phyloP scores from a whole-genome alignment of 1,284 basidiomycete species.

The Chalciporus sp. region DNA sequence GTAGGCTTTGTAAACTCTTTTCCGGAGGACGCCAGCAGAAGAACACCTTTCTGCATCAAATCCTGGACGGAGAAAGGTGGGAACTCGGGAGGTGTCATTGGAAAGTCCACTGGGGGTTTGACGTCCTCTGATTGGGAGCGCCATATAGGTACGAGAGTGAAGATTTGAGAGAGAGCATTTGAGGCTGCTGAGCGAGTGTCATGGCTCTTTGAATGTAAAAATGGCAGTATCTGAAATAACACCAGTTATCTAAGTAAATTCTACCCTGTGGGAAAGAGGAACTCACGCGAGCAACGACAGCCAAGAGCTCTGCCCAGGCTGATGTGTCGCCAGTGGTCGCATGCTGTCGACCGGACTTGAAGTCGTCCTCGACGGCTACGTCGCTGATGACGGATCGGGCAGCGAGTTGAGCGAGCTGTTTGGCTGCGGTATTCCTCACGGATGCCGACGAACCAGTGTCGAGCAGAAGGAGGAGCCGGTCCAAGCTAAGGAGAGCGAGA shows the following conservation, averaged over 20 bases:
- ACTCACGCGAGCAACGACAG: slow-evolving; percentile 77
- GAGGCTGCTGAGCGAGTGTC: slow-evolving; percentile 88
- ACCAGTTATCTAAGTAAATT: neutral
- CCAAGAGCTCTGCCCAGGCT: slow-evolving; percentile 80
- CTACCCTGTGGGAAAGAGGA: neutral
- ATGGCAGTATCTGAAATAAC: slow-evolving; percentile 74
- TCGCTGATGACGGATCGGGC: slow-evolving; percentile 80
- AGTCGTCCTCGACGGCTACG: slow-evolving; percentile 78
- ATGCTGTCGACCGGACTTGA: slow-evolving; percentile 67
- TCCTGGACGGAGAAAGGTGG: slow-evolving; percentile 74
- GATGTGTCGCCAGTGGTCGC: slow-evolving; percentile 61
- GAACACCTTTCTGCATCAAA: slow-evolving; percentile 72
- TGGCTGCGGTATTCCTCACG: slow-evolving; percentile 87
- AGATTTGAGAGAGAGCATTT: slow-evolving; percentile 84
- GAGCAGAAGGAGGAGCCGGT: slow-evolving; percentile 88
- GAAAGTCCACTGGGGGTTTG: slow-evolving; percentile 26
- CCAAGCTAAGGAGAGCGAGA: slow-evolving; percentile 58
- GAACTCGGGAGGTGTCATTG: slow-evolving; percentile 54
- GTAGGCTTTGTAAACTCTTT: slow-evolving; percentile 80
- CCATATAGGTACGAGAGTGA: slow-evolving; percentile 84
- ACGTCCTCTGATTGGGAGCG: slow-evolving; percentile 45
- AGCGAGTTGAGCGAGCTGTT: slow-evolving; percentile 90
- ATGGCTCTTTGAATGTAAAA: slow-evolving; percentile 83
- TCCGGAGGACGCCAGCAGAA: slow-evolving; percentile 84
- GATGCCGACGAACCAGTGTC: slow-evolving; percentile 88